Evolutionary conservation across 495 filamentous ascomycete genomes (phyloP).

Genomic region (Astrocystis sublimbata): DNA sequence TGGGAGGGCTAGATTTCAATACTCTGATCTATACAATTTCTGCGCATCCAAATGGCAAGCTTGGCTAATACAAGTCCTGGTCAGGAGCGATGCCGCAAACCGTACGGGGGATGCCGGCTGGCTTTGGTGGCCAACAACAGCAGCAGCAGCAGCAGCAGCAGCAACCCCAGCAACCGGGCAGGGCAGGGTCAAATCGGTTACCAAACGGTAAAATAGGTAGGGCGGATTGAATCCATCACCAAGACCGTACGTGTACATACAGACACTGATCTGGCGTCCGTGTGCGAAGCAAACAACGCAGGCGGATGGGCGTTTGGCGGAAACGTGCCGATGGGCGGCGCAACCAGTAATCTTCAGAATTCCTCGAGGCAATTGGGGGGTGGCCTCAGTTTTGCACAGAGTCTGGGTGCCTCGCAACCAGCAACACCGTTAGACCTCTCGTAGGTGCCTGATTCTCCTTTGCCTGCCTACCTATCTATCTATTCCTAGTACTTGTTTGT

Average conservation of each 20-base stretch:
- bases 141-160: too few relatives aligned
- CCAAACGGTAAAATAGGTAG: slow-evolving; percentile 76
- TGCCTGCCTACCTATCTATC: background rate
- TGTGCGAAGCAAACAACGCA: slow-evolving; percentile 58
- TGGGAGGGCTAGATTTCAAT: background rate
- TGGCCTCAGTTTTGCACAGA: slow-evolving; percentile 79
- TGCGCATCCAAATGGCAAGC: slow-evolving; percentile 15
- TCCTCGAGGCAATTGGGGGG: slow-evolving; percentile 57
- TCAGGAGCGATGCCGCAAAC: slow-evolving; percentile 68
- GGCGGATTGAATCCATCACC: slow-evolving; percentile 13
- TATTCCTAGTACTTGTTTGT: background rate
- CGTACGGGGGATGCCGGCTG: slow-evolving; percentile 66
- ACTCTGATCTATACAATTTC: slow-evolving; percentile 1
- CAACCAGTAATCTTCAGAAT: slow-evolving; percentile 43
- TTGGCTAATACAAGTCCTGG: slow-evolving; percentile 34
- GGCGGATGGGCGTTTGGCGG: slow-evolving; percentile 73
- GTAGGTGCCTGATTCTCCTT: slow-evolving; percentile 56
- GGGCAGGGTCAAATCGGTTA: slow-evolving; percentile 68
- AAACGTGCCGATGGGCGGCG: slow-evolving; percentile 67
- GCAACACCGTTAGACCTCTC: slow-evolving; percentile 74
- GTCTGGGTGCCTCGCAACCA: slow-evolving; percentile 73
- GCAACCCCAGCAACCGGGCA: slow-evolving; percentile 60
- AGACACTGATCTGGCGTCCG: slow-evolving; percentile 34
- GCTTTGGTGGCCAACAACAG: slow-evolving; percentile 67
- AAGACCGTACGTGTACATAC: slow-evolving; percentile 22